Percentiles rank a stretch among this genome's conserved stretches.
phyloP scores from a whole-genome alignment of 768 basidiomycete genomes.

The Lactifluus echinatus region DNA sequence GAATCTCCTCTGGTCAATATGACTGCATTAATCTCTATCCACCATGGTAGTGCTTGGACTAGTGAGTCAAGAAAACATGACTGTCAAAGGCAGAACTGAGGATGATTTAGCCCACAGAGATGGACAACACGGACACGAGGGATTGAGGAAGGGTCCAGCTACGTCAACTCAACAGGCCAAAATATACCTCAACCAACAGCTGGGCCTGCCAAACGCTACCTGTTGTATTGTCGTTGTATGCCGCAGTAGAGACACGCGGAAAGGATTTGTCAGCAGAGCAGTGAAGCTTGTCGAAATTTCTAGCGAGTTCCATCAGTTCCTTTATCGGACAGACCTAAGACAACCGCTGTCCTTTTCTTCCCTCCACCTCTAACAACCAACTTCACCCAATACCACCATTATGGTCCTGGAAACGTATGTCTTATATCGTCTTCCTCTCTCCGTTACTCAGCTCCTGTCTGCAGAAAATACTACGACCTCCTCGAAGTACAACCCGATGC shows the following conservation, averaged over 20 bases:
- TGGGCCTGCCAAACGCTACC: too few relatives aligned
- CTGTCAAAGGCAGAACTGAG: too few relatives aligned
- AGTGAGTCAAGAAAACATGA: too few relatives aligned
- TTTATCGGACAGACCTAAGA: slow-evolving; percentile 21
- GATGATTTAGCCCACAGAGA: too few relatives aligned
- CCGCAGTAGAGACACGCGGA: not conserved
- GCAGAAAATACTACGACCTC: slow-evolving; percentile 86
- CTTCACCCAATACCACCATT: slow-evolving; percentile 18
- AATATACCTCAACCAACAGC: too few relatives aligned
- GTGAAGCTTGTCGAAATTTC: slow-evolving; percentile 30
- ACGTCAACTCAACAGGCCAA: too few relatives aligned
- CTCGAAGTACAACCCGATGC: slow-evolving; percentile 76
- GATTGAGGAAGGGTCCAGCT: too few relatives aligned
- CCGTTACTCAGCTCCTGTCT: slow-evolving; percentile 3
- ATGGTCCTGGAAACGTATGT: slow-evolving; percentile 71
- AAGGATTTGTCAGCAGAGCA: slow-evolving; percentile 8
- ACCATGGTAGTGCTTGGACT: too few relatives aligned
- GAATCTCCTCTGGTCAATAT: too few relatives aligned
- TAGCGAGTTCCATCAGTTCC: slow-evolving; percentile 31
- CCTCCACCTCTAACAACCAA: slow-evolving; percentile 12
- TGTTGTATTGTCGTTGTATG: too few relatives aligned
- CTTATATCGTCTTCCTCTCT: not conserved
- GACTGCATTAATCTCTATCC: too few relatives aligned
- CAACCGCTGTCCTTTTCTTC: slow-evolving; percentile 13
- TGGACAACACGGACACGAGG: too few relatives aligned